A percentile compares a stretch with the other conserved stretches of the same genome.
phyloP scores from a whole-genome alignment of 2,329 filamentous ascomycete species.

The Dryadomyces sulphureus region DNA sequence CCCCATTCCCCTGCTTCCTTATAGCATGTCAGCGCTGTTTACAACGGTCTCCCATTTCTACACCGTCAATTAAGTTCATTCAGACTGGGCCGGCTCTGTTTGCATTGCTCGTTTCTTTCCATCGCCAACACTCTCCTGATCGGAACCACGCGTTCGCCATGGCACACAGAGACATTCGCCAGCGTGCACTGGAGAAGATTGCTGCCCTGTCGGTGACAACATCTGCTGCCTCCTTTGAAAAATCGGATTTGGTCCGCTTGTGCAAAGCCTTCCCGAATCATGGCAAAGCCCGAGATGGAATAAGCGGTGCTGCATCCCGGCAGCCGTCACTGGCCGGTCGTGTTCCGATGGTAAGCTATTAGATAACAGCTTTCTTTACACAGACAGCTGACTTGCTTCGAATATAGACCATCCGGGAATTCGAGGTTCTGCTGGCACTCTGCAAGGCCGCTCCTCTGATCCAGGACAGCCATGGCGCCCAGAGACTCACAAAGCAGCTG shows the following conservation, averaged over 20 bases:
- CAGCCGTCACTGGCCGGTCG: constrained; percentile 28
- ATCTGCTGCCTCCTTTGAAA: constrained; percentile 38
- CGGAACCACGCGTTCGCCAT: constrained; percentile 4
- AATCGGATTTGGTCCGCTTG: constrained; percentile 47
- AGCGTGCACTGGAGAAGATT: constrained; percentile 49
- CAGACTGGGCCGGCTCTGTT: not conserved
- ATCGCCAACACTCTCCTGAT: not conserved
- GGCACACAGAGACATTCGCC: constrained; percentile 43
- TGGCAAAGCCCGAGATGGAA: constrained; percentile 25
- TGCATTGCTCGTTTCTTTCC: not conserved
- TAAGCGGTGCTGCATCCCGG: constrained; percentile 32
- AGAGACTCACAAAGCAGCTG: constrained; percentile 64
- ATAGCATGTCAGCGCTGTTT: not conserved
- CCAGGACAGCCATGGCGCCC: constrained; percentile 54
- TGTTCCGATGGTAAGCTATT: constrained; percentile 49
- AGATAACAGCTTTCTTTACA: no score
- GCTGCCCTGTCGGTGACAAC: constrained; percentile 44
- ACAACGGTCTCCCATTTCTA: not conserved
- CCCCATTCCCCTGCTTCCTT: not conserved
- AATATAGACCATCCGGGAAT: constrained; percentile 73
- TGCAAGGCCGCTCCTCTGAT: constrained; percentile 79
- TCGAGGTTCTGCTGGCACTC: constrained; percentile 79
- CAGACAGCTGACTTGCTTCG: not conserved
- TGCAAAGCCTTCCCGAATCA: constrained; percentile 41
- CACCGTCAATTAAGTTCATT: not conserved